Evolutionary conservation across 129 eudicot genomes (phyloP).

Genomic region (Flaveria trinervia): DNA sequence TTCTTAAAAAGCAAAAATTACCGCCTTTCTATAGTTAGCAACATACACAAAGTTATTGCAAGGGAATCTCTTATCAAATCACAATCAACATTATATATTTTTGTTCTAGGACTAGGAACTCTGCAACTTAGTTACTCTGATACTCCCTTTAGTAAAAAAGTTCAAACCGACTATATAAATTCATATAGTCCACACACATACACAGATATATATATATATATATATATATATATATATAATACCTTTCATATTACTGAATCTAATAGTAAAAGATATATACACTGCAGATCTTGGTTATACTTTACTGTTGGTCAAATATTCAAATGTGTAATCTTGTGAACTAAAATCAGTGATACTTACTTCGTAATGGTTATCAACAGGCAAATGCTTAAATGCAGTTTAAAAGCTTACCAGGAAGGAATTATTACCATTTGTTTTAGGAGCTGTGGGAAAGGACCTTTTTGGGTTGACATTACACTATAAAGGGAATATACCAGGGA

Average conservation of each 20-base stretch:
- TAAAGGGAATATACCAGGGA: neutral
- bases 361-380: too few relatives aligned
- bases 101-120: neutral
- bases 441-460: neutral
- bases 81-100: neutral
- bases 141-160: neutral
- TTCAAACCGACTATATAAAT: conserved; percentile 1
- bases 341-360: neutral
- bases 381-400: neutral
- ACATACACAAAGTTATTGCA: neutral
- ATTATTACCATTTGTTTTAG: neutral
- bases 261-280: neutral
- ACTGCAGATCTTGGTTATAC: too few relatives aligned
- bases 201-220: too few relatives aligned
- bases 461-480: neutral
- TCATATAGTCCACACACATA: neutral
- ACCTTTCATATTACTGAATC: neutral
- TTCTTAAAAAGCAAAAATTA: neutral
- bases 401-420: neutral
- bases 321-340: neutral
- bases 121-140: neutral
- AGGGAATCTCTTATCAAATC: neutral
- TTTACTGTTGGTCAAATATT: neutral
- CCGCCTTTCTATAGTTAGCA: neutral
- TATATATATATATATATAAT: too few relatives aligned